Conservation (phyloP, 1,139 yeast species). For the Yamadazyma pseudoaaseri region DNA sequence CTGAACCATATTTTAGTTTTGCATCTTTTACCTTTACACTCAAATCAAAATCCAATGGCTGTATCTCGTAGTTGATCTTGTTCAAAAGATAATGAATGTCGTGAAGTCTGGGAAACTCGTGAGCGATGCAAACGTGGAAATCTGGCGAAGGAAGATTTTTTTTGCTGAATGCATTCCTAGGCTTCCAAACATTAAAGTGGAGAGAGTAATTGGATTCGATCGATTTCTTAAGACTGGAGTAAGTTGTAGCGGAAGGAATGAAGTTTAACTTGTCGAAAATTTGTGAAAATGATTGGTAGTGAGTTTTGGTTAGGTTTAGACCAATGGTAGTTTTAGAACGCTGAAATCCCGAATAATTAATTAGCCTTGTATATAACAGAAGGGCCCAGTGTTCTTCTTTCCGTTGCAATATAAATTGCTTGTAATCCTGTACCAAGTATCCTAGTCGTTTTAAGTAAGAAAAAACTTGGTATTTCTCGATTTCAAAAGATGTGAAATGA, state of each 20-base stretch:
- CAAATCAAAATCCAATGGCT: slow-evolving; percentile 19
- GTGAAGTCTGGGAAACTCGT: slow-evolving; percentile 51
- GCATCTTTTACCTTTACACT: slow-evolving; percentile 27
- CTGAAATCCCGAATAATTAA: neutral
- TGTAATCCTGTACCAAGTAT: slow-evolving; percentile 55
- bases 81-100: slow-evolving; percentile 35
- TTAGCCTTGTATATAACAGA: neutral
- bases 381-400: neutral
- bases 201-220: slow-evolving; percentile 15
- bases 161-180: slow-evolving; percentile 67
- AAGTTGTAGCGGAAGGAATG: slow-evolving; percentile 25
- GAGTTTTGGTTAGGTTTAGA: slow-evolving; percentile 20
- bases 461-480: slow-evolving; percentile 68
- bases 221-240: slow-evolving; percentile 16
- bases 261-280: slow-evolving; percentile 39
- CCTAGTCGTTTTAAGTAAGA: slow-evolving; percentile 79
- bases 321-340: slow-evolving; percentile 3
- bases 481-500: slow-evolving; percentile 18
- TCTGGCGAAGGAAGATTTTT: slow-evolving; percentile 64
- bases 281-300: slow-evolving; percentile 37
- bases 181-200: slow-evolving; percentile 82
- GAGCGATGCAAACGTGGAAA: slow-evolving; percentile 62
- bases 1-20: slow-evolving; percentile 40
- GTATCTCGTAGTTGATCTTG: slow-evolving; percentile 8
- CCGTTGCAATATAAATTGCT: slow-evolving; percentile 6